These are phyloP conservation scores for Phaseolus lunatus DNA, from an alignment of 306 rosid genomes.

Conservation along the genomic window DNA sequence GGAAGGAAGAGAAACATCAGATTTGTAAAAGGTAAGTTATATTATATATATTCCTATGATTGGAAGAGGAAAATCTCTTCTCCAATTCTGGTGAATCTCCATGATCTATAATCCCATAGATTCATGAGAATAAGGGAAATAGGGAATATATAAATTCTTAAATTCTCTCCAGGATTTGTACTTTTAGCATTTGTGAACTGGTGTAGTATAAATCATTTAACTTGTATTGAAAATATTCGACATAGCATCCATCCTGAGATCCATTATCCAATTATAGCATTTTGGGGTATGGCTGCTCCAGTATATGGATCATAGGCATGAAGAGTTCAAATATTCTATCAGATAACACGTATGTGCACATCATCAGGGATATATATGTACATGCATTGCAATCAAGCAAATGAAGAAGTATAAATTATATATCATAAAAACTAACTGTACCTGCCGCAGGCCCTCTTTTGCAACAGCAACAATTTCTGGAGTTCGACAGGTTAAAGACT, in stretches of 20 bases:
- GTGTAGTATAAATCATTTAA: neutral
- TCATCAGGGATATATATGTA: constrained; percentile 29
- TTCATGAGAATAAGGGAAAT: neutral
- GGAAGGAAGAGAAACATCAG: neutral
- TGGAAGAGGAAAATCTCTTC: neutral
- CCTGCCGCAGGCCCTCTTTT: constrained; percentile 99
- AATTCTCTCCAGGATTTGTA: neutral
- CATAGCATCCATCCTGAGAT: neutral
- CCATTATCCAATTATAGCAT: neutral
- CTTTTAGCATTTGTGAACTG: neutral
- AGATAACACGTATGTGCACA: constrained; percentile 14
- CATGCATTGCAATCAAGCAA: constrained; percentile 33
- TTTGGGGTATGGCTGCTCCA: neutral
- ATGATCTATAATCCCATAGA: neutral
- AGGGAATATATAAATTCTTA: neutral
- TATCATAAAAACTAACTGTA: constrained; percentile 43
- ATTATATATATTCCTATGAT: neutral
- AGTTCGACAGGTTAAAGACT: constrained; percentile 93
- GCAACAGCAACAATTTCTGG: constrained; percentile 99
- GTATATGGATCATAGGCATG: constrained; percentile 15
- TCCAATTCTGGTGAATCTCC: neutral
- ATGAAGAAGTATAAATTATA: constrained; percentile 31
- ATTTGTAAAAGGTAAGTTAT: neutral
- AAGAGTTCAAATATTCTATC: neutral
- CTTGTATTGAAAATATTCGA: neutral